Evolutionary conservation across 192 early-diverging fungal genomes (phyloP).

Genomic region (Umbelopsis ramanniana): DNA sequence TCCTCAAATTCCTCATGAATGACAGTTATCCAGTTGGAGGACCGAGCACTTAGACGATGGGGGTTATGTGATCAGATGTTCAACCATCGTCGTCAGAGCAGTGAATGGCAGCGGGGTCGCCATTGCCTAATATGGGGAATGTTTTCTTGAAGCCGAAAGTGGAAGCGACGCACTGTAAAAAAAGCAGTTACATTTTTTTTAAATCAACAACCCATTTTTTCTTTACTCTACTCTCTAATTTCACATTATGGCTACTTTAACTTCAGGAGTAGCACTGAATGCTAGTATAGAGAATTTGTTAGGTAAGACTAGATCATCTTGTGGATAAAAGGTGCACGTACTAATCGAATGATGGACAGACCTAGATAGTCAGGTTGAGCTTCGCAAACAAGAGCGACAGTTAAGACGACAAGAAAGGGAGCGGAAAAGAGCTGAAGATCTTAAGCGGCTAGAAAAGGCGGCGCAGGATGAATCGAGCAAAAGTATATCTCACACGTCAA

Average conservation of each 20-base stretch:
- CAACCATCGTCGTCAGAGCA: too few species aligned
- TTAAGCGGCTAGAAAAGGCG: neutral
- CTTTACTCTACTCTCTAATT: neutral
- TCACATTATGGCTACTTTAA: neutral
- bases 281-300: neutral
- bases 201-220: neutral
- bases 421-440: neutral
- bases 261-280: neutral
- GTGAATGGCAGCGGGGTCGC: neutral
- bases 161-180: neutral
- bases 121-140: slow-evolving; percentile 10
- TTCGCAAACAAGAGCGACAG: neutral
- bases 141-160: slow-evolving; percentile 13
- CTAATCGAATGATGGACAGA: neutral
- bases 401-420: slow-evolving; percentile 6
- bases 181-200: neutral
- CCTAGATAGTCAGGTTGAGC: slow-evolving; percentile 6
- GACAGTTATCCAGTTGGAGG: neutral
- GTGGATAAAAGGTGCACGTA: neutral
- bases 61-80: too few species aligned
- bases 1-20: neutral
- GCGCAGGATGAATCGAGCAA: neutral
- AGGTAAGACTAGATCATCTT: neutral
- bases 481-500: neutral
- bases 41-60: neutral